Conservation (phyloP, 2,329 filamentous ascomycete genomes). For the Penicillium concentricum region DNA sequence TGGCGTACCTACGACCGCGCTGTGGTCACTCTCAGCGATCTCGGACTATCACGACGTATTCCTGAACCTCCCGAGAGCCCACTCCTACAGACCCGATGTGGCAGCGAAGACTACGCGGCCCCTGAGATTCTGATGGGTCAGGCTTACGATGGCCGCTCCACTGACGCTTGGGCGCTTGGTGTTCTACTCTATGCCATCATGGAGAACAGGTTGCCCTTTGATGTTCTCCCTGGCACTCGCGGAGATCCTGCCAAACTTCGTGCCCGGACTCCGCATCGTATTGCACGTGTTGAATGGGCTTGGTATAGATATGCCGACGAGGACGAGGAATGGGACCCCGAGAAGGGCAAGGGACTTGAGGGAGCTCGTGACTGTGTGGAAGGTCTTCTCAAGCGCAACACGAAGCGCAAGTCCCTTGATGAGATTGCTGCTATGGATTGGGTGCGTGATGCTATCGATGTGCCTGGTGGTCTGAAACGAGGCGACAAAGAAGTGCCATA, state of each 20-base stretch:
- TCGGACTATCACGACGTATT: conserved; percentile 84
- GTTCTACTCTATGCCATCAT: conserved; percentile 91
- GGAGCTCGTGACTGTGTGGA: conserved; percentile 82
- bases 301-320: conserved; percentile 85
- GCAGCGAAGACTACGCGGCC: conserved; percentile 94
- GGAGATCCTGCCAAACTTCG: conserved; percentile 73
- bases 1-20: conserved; percentile 77
- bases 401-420: conserved; percentile 72
- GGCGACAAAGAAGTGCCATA: conserved; percentile 53
- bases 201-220: conserved; percentile 90
- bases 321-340: conserved; percentile 79
- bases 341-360: conserved; percentile 64
- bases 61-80: conserved; percentile 71
- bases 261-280: conserved; percentile 86
- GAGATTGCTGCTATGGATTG: conserved; percentile 72
- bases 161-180: conserved; percentile 92
- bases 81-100: conserved; percentile 88
- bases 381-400: conserved; percentile 76
- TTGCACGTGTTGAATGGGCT: conserved; percentile 91
- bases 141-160: conserved; percentile 86
- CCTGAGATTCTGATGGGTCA: conserved; percentile 96
- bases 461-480: conserved; percentile 59
- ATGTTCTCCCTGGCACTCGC: conserved; percentile 73
- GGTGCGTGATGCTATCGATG: conserved; percentile 71
- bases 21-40: conserved; percentile 83